Evolutionary conservation across 176 grass and related monocot genomes (phyloP).

Genomic region (Bolboschoenus planiculmis): DNA sequence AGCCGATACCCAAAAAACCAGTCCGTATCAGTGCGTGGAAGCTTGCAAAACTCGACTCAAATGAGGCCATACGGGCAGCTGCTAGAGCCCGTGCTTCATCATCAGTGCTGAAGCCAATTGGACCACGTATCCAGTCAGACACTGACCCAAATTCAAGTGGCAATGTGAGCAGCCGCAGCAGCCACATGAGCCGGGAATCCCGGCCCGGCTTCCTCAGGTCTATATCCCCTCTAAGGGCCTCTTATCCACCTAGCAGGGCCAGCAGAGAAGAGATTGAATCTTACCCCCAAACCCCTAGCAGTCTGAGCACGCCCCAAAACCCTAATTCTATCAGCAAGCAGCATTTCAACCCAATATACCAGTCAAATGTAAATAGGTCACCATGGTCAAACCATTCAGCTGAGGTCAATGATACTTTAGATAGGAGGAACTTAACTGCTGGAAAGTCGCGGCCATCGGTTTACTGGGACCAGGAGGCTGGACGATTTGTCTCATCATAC

Average conservation of each 20-base stretch:
- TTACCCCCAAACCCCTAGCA: conserved; percentile 27
- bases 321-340: conserved; percentile 38
- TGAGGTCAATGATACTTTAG: conserved; percentile 26
- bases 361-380: conserved; percentile 61
- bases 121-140: conserved; percentile 25
- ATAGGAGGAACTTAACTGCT: conserved; percentile 10
- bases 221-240: conserved; percentile 58
- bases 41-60: conserved; percentile 84
- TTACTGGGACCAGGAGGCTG: conserved; percentile 93
- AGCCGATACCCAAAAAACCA: conserved; percentile 61
- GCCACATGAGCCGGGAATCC: conserved; percentile 45
- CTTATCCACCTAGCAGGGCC: conserved; percentile 51
- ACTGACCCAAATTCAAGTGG: conserved; percentile 57
- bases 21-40: conserved; percentile 92
- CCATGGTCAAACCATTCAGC: conserved; percentile 39
- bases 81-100: conserved; percentile 92
- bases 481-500: conserved; percentile 77
- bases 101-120: conserved; percentile 57
- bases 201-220: conserved; percentile 46
- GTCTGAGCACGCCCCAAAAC: conserved; percentile 21
- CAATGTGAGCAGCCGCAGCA: conserved; percentile 54
- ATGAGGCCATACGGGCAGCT: conserved; percentile 78
- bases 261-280: conserved; percentile 73
- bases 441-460: conserved; percentile 44
- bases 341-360: conserved; percentile 86